Base-by-base conservation (phyloP, 2,329 filamentous ascomycete species). In the Epichloe aotearoae region DNA sequence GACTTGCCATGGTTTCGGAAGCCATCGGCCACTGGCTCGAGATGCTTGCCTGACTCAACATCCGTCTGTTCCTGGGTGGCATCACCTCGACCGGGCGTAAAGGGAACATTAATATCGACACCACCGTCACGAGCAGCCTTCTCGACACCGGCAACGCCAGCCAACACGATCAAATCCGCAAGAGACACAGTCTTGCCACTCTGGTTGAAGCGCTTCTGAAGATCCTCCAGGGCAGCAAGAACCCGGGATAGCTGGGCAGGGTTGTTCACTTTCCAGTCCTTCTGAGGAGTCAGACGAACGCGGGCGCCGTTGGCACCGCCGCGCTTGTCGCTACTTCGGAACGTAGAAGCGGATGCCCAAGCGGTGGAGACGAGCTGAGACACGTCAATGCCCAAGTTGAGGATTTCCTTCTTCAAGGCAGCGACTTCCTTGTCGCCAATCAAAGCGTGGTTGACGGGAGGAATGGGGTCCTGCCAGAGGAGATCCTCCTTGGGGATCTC, bases 251-350 rank as follows among this genome's bases (percentile, higher is more conserved):
- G 71, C 67, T 84, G 77, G 1, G 73, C 59, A 30, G 84, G 84
- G 72, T 87, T 85, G 77, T 90, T 90, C 63, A 82, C 76, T 61
- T 79, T 68, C 85, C 86, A 90, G 65, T 79, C 71, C 59, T 80
- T 80, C 70, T 86, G 82, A 23, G 86, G 86, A 54, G 75, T 72
- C 11, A 90, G 82, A 36, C 83, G 82, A 60, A 90, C 86, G 59
- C 86, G 85, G 14, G 79, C 85, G 59, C 86, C 86, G 61, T 90
- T 90, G 68, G 86, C 86, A 62, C 86, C 86, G 58, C 86, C 86
- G 57, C 86, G 86, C 79, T 89, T 89, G 73, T 90, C 86, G 58
- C 80, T 77, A 58, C 80, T 77, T 54, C 84, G 83, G 80, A 83
- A 88, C 33, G 82, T 83, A 2, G 83, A 83, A 23, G 83, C 83